Base-by-base conservation (phyloP, 2,329 filamentous ascomycete genomes). In the Fusarium nygamai region DNA sequence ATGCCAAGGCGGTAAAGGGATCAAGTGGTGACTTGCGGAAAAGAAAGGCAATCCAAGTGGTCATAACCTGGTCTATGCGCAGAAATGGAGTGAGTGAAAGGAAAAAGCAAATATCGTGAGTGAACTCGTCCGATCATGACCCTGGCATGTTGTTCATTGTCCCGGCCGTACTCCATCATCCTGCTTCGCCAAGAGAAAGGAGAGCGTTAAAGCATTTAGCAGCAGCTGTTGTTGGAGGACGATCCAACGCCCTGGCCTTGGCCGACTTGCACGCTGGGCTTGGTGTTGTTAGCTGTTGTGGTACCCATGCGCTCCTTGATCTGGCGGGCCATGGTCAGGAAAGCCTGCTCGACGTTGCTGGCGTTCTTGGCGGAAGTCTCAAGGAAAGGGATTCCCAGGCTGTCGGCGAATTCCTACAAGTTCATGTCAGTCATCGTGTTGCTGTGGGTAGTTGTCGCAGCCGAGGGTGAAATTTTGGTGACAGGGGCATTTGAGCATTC, bases 291-390 rank as follows among this genome's bases (percentile, higher is more conserved):
- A 77, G 93, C 93, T 50, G 94, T 93, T 74, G 96, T 96, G 79
- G 94, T 98, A 81, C 96, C 96, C 96, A 99, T 99, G 82, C 96
- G 93, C 89, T 98, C 96, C 91, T 99, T 99, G 88, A 99, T 99
- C 87, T 99, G 96, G 85, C 96, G 93, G 80, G 96, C 96, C 96
- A 99, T 99, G 84, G 96, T 99, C 87, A 99, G 87, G 92, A 99
- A 99, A 82, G 96, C 96, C 87, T 99, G 96, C 88, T 99, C 96
- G 84, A 99, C 96, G 85, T 99, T 99, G 87, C 94, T 98, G 78
- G 96, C 96, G 87, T 98, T 98, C 93, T 99, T 99, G 82, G 96
- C 96, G 47, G 96, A 99, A 24, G 96, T 99, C 91, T 99, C 96
- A 83, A 99, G 93, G 92, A 99, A 99, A 54, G 96, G 96, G 79